Evolutionary conservation across 192 early-diverging fungal species (phyloP).

Genomic region (Mycoemilia scoparia): DNA sequence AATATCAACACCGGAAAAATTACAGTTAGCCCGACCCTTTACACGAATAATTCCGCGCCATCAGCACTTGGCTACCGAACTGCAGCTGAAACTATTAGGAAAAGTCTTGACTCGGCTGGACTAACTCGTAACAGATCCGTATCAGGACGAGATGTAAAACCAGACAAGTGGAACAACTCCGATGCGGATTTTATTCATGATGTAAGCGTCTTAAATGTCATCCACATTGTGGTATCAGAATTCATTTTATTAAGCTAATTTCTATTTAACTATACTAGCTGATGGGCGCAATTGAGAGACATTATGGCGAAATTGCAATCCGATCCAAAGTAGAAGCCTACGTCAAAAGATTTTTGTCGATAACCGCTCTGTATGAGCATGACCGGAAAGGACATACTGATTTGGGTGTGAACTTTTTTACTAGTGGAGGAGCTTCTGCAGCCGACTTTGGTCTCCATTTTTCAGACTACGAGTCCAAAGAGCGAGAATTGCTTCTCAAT

Average conservation of each 20-base stretch:
- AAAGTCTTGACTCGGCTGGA: constrained; percentile 26
- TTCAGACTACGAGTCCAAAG: constrained; percentile 39
- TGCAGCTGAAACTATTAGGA: constrained; percentile 18
- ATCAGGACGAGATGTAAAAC: constrained; percentile 26
- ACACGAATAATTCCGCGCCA: constrained; percentile 2
- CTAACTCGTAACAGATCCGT: constrained; percentile 26
- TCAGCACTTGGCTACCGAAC: constrained; percentile 4
- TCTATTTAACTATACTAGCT: constrained; percentile 26
- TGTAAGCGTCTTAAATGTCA: too few species aligned
- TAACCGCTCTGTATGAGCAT: constrained; percentile 59
- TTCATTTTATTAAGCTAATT: constrained; percentile 1
- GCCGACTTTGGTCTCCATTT: constrained; percentile 47
- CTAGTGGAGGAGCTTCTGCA: constrained; percentile 5
- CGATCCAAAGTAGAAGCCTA: constrained; percentile 78
- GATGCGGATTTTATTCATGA: constrained; percentile 32
- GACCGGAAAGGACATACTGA: constrained; percentile 40
- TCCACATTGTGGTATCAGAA: too few species aligned
- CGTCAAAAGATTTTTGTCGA: constrained; percentile 62
- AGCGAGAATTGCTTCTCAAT: constrained; percentile 54
- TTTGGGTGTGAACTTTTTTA: constrained; percentile 34
- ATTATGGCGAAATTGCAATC: constrained; percentile 72
- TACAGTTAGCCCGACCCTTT: constrained; percentile 62
- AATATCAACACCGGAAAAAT: constrained; percentile 88
- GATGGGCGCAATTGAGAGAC: constrained; percentile 59
- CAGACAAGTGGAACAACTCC: constrained; percentile 29